Percentiles rank a stretch among this genome's conserved stretches.
phyloP scores from a whole-genome alignment of 768 basidiomycete species.

The Leucocoprinus birnbaumii region DNA sequence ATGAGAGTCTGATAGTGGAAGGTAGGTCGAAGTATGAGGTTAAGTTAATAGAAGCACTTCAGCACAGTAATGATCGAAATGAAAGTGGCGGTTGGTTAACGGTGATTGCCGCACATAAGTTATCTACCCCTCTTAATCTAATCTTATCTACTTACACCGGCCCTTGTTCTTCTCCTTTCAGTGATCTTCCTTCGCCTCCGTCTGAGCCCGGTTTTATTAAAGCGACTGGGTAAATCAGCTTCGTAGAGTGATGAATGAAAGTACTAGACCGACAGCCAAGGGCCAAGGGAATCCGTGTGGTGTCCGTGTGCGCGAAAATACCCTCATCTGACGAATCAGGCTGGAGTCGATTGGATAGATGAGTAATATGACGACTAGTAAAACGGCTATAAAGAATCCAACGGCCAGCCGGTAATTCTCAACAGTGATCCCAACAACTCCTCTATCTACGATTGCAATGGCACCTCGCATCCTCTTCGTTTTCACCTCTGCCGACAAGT shows the following conservation, averaged over 20 bases:
- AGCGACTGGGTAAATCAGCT: background rate
- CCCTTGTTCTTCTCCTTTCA: too few relatives aligned
- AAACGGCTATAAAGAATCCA: background rate
- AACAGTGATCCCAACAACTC: background rate
- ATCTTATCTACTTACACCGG: background rate
- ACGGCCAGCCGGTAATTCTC: background rate
- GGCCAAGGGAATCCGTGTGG: too few relatives aligned
- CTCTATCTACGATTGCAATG: conserved; percentile 4
- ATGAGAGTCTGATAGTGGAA: conserved; percentile 33
- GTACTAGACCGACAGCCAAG: too few relatives aligned
- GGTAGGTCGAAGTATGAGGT: background rate
- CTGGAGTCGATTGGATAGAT: background rate
- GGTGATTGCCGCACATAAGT: conserved; percentile 17
- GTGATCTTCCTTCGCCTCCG: too few relatives aligned
- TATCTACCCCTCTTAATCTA: background rate
- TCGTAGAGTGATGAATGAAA: background rate
- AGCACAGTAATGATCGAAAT: background rate
- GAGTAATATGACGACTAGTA: conserved; percentile 8
- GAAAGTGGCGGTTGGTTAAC: too few relatives aligned
- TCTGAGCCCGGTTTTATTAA: background rate
- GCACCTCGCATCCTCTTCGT: conserved; percentile 66
- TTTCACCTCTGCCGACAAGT: conserved; percentile 64
- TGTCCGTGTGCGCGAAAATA: too few relatives aligned
- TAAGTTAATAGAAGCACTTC: background rate
- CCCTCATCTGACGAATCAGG: too few relatives aligned